phyloP scores from a whole-genome alignment of 2,329 filamentous ascomycete species.

The Ceratocystis colombiana region DNA sequence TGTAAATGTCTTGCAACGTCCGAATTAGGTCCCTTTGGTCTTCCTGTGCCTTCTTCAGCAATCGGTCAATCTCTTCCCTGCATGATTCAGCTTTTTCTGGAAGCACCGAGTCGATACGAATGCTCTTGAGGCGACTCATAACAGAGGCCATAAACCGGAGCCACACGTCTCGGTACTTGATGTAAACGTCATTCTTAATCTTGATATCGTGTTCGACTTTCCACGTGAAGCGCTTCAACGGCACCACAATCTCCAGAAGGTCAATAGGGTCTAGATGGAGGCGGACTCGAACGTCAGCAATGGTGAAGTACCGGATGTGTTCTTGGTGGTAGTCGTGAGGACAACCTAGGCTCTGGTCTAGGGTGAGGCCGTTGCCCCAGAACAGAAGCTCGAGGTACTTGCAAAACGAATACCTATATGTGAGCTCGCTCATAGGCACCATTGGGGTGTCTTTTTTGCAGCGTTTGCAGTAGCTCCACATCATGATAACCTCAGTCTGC shows the following conservation, averaged over 20 bases:
- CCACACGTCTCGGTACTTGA: constrained; percentile 69
- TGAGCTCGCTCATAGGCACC: constrained; percentile 82
- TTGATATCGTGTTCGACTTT: constrained; percentile 90
- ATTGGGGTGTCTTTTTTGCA: constrained; percentile 86
- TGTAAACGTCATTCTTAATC: constrained; percentile 86
- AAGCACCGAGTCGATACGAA: constrained; percentile 82
- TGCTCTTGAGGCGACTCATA: constrained; percentile 69
- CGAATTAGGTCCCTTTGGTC: constrained; percentile 65
- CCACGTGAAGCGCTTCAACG: constrained; percentile 84
- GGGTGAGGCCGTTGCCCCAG: constrained; percentile 77
- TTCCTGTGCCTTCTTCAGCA: constrained; percentile 70
- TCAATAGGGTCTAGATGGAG: constrained; percentile 91
- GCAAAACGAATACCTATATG: constrained; percentile 96
- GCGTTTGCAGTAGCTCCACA: constrained; percentile 95
- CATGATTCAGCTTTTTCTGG: constrained; percentile 79
- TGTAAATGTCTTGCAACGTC: constrained; percentile 81
- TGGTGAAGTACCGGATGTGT: constrained; percentile 86
- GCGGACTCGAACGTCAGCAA: constrained; percentile 71
- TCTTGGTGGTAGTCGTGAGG: constrained; percentile 87
- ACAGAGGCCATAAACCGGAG: constrained; percentile 82
- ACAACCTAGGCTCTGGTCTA: constrained; percentile 60
- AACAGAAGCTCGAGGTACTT: constrained; percentile 98
- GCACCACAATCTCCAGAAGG: constrained; percentile 87
- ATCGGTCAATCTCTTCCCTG: constrained; percentile 65
- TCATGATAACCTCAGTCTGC: constrained; percentile 58